A percentile compares a stretch with the other conserved stretches of the same genome.
Evolutionary conservation across 2,329 filamentous ascomycete genomes (phyloP).

Genomic region (Aspergillus puulaauensis): DNA sequence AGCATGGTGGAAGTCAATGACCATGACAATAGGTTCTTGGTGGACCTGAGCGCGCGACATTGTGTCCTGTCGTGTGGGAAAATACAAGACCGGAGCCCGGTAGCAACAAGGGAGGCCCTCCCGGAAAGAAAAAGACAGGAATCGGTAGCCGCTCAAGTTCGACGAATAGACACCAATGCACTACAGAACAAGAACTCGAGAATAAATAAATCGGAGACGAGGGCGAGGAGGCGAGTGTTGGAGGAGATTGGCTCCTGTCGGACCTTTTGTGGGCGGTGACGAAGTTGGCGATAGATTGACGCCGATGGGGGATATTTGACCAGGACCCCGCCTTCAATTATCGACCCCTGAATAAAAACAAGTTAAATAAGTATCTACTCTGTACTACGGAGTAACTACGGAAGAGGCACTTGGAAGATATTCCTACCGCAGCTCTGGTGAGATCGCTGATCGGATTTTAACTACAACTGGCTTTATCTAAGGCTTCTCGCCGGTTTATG

Average conservation of each 20-base stretch:
- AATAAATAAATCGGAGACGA: conserved; percentile 3
- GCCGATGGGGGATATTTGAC: not conserved
- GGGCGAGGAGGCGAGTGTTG: conserved; percentile 8
- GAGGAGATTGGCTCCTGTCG: conserved; percentile 11
- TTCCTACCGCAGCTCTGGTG: not conserved
- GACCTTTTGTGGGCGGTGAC: conserved; percentile 21
- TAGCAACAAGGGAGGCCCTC: conserved; percentile 12
- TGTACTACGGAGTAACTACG: not conserved
- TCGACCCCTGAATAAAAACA: not conserved
- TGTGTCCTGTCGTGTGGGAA: conserved; percentile 12
- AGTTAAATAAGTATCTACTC: no score
- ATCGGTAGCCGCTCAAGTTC: conserved; percentile 4
- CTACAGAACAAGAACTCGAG: not conserved
- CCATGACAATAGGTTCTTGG: conserved; percentile 66
- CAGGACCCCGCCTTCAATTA: not conserved
- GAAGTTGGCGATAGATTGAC: conserved; percentile 5
- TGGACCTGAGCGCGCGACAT: conserved; percentile 46
- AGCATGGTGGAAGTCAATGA: conserved; percentile 83
- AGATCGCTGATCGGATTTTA: not conserved
- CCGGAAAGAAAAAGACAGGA: conserved; percentile 6
- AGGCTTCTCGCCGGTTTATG: not conserved
- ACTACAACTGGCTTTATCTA: not conserved
- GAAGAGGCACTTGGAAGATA: not conserved
- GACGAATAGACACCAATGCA: not conserved
- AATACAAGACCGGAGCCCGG: conserved; percentile 6